Percentiles rank a stretch among this genome's conserved stretches.
Evolutionary conservation across 805 yeast genomes (phyloP).

Genomic region (Pichia membranifaciens): DNA sequence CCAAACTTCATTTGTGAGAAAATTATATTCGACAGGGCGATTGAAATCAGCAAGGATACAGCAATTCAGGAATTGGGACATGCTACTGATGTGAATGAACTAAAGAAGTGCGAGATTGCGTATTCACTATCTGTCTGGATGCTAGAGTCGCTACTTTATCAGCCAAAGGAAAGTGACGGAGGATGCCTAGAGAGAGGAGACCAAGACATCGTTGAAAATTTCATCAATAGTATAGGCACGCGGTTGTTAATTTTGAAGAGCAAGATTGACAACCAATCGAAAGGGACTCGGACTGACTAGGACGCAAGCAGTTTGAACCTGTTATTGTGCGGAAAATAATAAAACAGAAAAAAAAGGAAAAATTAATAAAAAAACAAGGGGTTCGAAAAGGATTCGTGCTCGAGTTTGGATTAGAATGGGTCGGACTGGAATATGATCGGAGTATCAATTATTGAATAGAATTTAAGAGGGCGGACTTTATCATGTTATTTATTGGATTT

Average conservation of each 20-base stretch:
- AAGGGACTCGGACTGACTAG: too few species aligned
- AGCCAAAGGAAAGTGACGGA: constrained; percentile 16
- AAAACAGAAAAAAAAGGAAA: neutral
- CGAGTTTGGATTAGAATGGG: too few species aligned
- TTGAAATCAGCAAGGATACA: constrained; percentile 87
- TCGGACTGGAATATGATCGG: too few species aligned
- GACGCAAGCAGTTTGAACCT: too few species aligned
- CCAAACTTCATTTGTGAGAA: constrained; percentile 64
- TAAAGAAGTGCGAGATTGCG: constrained; percentile 75
- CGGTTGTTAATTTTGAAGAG: constrained; percentile 66
- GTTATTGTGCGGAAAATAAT: neutral
- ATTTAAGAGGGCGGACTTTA: too few species aligned
- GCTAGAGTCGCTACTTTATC: constrained; percentile 78
- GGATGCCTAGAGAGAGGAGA: constrained; percentile 64
- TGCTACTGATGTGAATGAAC: constrained; percentile 45
- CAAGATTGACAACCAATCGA: constrained; percentile 35
- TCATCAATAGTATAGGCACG: constrained; percentile 76
- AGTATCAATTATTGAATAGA: too few species aligned
- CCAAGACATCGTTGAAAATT: constrained; percentile 66
- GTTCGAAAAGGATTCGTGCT: too few species aligned
- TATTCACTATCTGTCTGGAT: constrained; percentile 94
- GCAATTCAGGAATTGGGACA: constrained; percentile 70
- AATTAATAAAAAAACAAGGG: neutral
- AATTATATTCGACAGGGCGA: constrained; percentile 84
- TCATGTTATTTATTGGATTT: too few species aligned